phyloP scores from a whole-genome alignment of 2,329 filamentous ascomycete genomes.

The Diaporthe capsici region DNA sequence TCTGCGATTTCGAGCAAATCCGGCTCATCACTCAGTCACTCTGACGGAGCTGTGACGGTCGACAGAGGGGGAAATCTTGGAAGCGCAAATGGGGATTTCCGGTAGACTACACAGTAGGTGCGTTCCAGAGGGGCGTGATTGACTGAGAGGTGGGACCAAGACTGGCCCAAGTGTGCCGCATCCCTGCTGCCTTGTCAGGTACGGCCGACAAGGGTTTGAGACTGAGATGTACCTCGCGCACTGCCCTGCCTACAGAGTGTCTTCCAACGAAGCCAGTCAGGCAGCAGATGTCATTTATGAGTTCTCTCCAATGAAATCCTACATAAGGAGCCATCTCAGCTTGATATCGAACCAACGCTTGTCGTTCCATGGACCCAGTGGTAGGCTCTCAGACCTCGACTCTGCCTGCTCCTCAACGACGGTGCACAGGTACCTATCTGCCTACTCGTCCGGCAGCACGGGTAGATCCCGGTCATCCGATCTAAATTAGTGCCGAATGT shows the following conservation, averaged over 20 bases:
- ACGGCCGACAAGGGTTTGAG: neutral
- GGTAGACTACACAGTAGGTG: slow-evolving; percentile 1
- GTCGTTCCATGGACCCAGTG: neutral
- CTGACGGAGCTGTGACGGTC: slow-evolving; percentile 12
- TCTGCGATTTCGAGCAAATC: neutral
- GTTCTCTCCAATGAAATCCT: neutral
- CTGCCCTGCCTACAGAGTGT: neutral
- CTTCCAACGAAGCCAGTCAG: neutral
- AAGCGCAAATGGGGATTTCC: slow-evolving; percentile 29
- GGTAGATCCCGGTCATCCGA: slow-evolving; percentile 33
- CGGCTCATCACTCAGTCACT: neutral
- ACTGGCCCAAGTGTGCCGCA: slow-evolving; percentile 2
- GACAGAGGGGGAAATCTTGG: neutral
- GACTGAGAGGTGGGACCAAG: slow-evolving; percentile 17
- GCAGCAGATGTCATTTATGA: neutral
- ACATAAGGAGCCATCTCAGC: neutral
- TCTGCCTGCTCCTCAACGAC: neutral
- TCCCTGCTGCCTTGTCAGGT: slow-evolving; percentile 17
- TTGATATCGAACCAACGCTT: neutral
- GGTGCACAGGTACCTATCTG: neutral
- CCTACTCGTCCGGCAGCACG: slow-evolving; percentile 22
- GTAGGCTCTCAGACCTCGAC: neutral
- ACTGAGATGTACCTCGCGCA: neutral
- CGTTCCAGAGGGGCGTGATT: slow-evolving; percentile 17
- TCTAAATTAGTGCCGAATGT: slow-evolving; percentile 34